Conservation (phyloP, 148 eudicot species). For the Pouteria glomerata region DNA sequence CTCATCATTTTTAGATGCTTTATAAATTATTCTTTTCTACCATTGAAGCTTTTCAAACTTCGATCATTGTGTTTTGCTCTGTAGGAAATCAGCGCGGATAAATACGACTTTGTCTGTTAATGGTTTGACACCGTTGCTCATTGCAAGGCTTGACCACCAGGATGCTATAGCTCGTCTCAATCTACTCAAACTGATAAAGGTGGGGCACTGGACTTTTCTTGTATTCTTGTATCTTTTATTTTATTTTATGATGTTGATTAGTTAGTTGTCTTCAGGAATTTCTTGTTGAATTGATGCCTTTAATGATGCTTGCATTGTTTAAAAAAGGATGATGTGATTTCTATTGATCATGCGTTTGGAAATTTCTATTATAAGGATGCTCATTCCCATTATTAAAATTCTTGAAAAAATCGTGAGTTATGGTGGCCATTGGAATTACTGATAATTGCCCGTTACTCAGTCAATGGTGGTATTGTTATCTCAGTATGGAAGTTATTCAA, state of each 20-base stretch:
- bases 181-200: conserved; percentile 92
- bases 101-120: conserved; percentile 93
- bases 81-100: conserved; percentile 93
- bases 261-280: background rate
- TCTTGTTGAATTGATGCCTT: background rate
- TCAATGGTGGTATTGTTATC: background rate
- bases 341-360: no score
- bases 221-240: background rate
- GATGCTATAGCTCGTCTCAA: conserved; percentile 99
- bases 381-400: background rate
- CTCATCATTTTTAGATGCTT: background rate
- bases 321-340: no score
- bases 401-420: background rate
- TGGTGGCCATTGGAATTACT: background rate
- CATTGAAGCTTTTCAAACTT: background rate
- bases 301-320: background rate
- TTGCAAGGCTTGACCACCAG: conserved; percentile 88
- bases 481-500: no score
- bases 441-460: background rate
- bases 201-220: conserved; percentile 15
- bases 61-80: background rate
- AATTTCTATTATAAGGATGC: background rate
- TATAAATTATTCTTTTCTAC: background rate
- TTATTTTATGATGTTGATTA: background rate
- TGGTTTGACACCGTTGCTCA: conserved; percentile 88